Conservation (phyloP, 1,139 yeast genomes). For the Candida sp. region DNA sequence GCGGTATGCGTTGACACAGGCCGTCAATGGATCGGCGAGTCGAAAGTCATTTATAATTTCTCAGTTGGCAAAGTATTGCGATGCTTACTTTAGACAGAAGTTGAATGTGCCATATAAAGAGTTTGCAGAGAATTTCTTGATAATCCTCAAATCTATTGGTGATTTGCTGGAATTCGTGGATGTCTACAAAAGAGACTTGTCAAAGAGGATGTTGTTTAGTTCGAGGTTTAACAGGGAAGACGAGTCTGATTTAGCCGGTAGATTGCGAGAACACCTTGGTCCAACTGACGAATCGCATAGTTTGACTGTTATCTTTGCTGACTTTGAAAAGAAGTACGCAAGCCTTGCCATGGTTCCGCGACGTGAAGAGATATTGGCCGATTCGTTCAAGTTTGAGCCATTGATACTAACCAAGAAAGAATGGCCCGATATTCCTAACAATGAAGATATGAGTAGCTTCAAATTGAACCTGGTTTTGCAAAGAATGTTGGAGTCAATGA, state of each 20-base stretch:
- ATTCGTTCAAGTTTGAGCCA: constrained; percentile 31
- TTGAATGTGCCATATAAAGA: constrained; percentile 19
- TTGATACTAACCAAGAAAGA: constrained; percentile 36
- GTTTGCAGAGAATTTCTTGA: constrained; percentile 25
- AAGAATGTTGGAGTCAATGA: constrained; percentile 19
- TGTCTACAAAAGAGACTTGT: constrained; percentile 38
- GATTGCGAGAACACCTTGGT: constrained; percentile 31
- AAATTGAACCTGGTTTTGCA: constrained; percentile 20
- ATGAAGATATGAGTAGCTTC: constrained; percentile 18
- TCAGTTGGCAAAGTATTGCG: constrained; percentile 41
- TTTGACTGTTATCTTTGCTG: constrained; percentile 38
- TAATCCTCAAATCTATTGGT: constrained; percentile 36
- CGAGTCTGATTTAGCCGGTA: constrained; percentile 31
- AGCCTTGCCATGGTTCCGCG: neutral
- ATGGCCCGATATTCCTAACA: constrained; percentile 49
- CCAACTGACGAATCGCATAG: constrained; percentile 35
- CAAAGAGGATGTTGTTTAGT: constrained; percentile 34
- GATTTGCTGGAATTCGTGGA: constrained; percentile 38
- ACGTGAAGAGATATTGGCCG: constrained; percentile 1
- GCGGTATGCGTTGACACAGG: constrained; percentile 28
- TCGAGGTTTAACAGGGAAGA: constrained; percentile 21
- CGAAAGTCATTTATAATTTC: constrained; percentile 22
- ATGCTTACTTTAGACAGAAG: constrained; percentile 27
- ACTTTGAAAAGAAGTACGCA: constrained; percentile 13
- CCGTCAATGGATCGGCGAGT: constrained; percentile 23